Evolutionary conservation across 176 grass and related monocot genomes (phyloP), one percentile per base, ranked within the genome.

Genomic region (Rhynchospora pubera): DNA sequence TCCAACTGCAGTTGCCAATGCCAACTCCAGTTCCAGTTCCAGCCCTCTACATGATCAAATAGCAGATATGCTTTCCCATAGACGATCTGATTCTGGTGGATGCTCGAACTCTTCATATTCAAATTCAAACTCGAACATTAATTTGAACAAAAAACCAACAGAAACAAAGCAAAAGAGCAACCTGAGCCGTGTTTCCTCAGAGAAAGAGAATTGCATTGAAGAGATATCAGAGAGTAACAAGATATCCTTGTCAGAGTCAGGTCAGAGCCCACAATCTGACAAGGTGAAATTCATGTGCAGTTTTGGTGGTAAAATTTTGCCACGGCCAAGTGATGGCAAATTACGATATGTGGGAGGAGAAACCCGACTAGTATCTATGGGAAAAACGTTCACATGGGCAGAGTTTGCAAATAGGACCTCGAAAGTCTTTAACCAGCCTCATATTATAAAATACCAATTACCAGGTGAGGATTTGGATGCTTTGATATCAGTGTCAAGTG

Each of bases 361-460:
- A 44, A 99, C 90, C 48, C 85, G 89, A 12, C 86, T 99, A 9
- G 88, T 95, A 53, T 95, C 92, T 7, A 90, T 95, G 53, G 57
- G 52, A n/a, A 89, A 80, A 76, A 88, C 87, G 50, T 74, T 93
- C 32, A 88, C 89, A 7, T 99, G 85, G 89, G 84, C 50, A 6
- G 87, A 95, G 79, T 79, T 99, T 65, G 26, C 91, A 80, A 84
- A 91, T 28, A 99, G 91, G 78, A 95, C 92, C 55, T 82, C 90
- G 12, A 90, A 52, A 26, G 82, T 99, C 43, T 95, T 87, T 65
- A 91, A 77, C 46, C 96, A 95, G 47, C 89, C 92, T 62, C 96
- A 99, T 83, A 93, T 83, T 24, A 91, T 99, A 74, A 99, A 95
- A 81, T 99, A 99, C 65, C 96, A 99, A 85, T 91, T 99, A 81